Base-by-base conservation (phyloP, 2,329 filamentous ascomycete genomes). In the Chrysosporium queenslandicum region DNA sequence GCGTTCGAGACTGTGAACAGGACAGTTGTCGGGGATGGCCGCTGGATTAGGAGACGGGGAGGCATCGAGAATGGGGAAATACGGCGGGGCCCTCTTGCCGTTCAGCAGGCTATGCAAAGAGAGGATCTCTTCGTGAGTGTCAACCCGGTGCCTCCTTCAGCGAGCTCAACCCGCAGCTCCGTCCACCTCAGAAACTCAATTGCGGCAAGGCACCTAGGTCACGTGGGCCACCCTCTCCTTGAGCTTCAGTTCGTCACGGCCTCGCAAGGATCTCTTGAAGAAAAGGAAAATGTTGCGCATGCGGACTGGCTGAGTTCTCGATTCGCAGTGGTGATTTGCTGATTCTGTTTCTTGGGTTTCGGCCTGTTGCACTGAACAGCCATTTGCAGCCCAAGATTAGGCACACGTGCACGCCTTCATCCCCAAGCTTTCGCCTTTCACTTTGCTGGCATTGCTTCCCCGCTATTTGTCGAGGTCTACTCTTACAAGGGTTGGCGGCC, bases 1-100 rank as follows among this genome's bases (percentile, higher is more conserved):
- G 82, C 80, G 53, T 90, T 96, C 32, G 90, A 92, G 52, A 96
- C 87, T 27, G 86, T 94, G 76, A 91, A 97, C 59, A 87, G 85
- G 65, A 87, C 83, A n/a, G 92, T 95, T 2, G 89, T 94, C 43
- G 87, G 84, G 21, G 92, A 90, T 46, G 87, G 86, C 56, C 68
- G 68, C 50, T 65, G 63, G 40, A 66, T 55, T 40, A 61, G 63
- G 27, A 71, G 66, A 53, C 63, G 79, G 39, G 77, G 78, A 58
- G 86, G 75, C 83, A 87, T 86, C 34, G 43, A 53, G 34, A 21
- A 37, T 6, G 18, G 37, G 5, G 14, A 12, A 7, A 9, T 20
- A 30, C 4, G n/a, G n/a, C 36, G 9, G 7, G 9, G 3, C 36
- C 36, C 34, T 23, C 12, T 40, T n/a, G 32, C n/a, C 14, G 46